Evolutionary conservation across 352 stramenopile genomes (phyloP).

Genomic region (Phytophthora pini): DNA sequence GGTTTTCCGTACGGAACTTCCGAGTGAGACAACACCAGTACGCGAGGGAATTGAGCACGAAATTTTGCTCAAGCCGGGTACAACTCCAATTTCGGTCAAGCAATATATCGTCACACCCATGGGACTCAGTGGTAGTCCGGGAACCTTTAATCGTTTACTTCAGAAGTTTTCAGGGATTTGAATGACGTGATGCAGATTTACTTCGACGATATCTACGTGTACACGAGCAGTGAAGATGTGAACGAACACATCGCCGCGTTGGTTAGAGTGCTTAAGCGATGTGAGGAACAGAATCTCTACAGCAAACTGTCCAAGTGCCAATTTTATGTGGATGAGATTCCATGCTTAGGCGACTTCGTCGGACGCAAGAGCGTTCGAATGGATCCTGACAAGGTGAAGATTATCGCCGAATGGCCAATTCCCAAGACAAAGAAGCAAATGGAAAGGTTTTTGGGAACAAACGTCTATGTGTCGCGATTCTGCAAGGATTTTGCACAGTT

Average conservation of each 20-base stretch:
- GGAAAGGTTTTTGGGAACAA: neutral
- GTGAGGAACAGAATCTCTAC: no score
- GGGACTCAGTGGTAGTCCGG: neutral
- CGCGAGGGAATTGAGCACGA: conserved; percentile 6
- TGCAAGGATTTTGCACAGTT: no score
- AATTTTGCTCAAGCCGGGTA: neutral
- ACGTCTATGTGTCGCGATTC: no score
- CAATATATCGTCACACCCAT: conserved; percentile 3
- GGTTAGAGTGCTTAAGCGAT: neutral
- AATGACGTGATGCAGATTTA: neutral
- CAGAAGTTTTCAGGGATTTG: neutral
- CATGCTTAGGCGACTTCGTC: no score
- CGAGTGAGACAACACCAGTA: neutral
- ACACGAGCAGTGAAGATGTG: neutral
- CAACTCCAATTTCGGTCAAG: conserved; percentile 5
- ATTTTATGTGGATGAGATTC: no score
- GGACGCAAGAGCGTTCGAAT: no score
- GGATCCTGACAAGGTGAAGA: no score
- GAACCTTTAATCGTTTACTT: neutral
- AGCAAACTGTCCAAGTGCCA: conserved; percentile 9
- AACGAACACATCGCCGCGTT: neutral
- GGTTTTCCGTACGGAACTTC: conserved; percentile 9
- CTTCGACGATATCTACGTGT: conserved; percentile 9
- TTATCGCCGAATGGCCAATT: no score
- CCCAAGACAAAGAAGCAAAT: neutral